These are phyloP conservation scores for Tylopilus orsonianus DNA, from an alignment of 1,284 basidiomycete genomes.

Conservation along the genomic window DNA sequence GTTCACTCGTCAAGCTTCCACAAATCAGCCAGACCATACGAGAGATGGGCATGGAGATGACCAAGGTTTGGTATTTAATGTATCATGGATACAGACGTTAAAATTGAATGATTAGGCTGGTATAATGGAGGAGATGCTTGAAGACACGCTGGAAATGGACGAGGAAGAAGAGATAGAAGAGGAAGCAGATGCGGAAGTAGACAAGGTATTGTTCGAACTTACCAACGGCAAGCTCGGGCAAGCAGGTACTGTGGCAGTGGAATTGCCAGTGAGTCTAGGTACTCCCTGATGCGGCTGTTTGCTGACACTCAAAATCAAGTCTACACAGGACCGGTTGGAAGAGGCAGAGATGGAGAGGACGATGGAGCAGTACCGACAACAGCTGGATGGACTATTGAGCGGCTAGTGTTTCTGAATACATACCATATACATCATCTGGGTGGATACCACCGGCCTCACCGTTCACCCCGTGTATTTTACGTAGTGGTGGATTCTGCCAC, in stretches of 20 bases:
- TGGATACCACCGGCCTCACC: neutral
- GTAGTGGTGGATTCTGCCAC: no score
- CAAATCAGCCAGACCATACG: constrained; percentile 93
- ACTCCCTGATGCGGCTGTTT: constrained; percentile 1
- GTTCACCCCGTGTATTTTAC: constrained; percentile 18
- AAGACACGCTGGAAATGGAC: constrained; percentile 82
- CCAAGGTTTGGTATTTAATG: constrained; percentile 63
- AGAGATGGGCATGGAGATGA: constrained; percentile 99
- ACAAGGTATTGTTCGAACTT: constrained; percentile 94
- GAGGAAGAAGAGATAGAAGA: constrained; percentile 96
- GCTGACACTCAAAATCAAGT: constrained; percentile 35
- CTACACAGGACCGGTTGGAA: constrained; percentile 57
- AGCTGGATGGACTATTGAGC: constrained; percentile 83
- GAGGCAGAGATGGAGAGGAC: constrained; percentile 83
- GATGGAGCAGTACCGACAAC: constrained; percentile 84
- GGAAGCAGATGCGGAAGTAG: constrained; percentile 96
- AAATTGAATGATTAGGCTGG: constrained; percentile 63
- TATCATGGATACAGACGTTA: constrained; percentile 3
- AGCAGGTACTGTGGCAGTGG: constrained; percentile 70
- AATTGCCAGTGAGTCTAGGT: constrained; percentile 70
- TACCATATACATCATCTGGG: constrained; percentile 19
- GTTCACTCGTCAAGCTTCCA: constrained; percentile 87
- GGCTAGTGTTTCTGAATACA: constrained; percentile 39
- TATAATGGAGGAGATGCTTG: constrained; percentile 92
- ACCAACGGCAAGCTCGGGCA: constrained; percentile 95